phyloP scores from a whole-genome alignment of 768 basidiomycete genomes.

The Lentinula raphanica region DNA sequence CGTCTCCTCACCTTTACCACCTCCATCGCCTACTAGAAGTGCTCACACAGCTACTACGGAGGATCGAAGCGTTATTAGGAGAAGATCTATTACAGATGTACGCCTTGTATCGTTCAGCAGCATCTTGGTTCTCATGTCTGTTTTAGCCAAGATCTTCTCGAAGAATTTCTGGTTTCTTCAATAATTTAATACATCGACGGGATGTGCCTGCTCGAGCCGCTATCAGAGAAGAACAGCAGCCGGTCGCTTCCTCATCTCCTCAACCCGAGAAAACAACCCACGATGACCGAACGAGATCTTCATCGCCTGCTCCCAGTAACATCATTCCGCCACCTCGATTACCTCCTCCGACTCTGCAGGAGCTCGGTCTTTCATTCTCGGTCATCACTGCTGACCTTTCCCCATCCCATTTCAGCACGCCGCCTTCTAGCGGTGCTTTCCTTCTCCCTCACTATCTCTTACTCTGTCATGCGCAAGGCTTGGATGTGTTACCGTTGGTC shows the following conservation, averaged over 20 bases:
- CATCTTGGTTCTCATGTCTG: constrained; percentile 11
- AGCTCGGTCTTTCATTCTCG: constrained; percentile 70
- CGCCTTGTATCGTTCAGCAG: constrained; percentile 17
- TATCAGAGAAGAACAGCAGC: constrained; percentile 27
- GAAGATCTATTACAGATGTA: constrained; percentile 60
- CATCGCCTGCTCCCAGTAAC: constrained; percentile 56
- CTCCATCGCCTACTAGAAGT: constrained; percentile 4
- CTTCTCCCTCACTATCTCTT: constrained; percentile 76
- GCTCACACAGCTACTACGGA: constrained; percentile 14
- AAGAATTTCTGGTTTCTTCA: constrained; percentile 82
- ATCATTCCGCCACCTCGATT: constrained; percentile 66
- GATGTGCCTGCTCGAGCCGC: constrained; percentile 36
- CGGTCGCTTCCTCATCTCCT: constrained; percentile 15
- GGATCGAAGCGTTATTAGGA: constrained; percentile 34
- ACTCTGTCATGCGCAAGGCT: constrained; percentile 79
- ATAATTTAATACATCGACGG: constrained; percentile 69
- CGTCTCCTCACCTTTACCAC: not conserved
- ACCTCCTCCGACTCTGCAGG: constrained; percentile 64
- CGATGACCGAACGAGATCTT: constrained; percentile 39
- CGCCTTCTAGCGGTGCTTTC: constrained; percentile 76
- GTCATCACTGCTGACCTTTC: constrained; percentile 63
- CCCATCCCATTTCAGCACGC: constrained; percentile 72
- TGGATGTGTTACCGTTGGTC: constrained; percentile 77
- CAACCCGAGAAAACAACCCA: constrained; percentile 23
- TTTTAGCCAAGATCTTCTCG: constrained; percentile 57